phyloP scores from a whole-genome alignment of 2,329 filamentous ascomycete genomes.

The Pyricularia sp. region DNA sequence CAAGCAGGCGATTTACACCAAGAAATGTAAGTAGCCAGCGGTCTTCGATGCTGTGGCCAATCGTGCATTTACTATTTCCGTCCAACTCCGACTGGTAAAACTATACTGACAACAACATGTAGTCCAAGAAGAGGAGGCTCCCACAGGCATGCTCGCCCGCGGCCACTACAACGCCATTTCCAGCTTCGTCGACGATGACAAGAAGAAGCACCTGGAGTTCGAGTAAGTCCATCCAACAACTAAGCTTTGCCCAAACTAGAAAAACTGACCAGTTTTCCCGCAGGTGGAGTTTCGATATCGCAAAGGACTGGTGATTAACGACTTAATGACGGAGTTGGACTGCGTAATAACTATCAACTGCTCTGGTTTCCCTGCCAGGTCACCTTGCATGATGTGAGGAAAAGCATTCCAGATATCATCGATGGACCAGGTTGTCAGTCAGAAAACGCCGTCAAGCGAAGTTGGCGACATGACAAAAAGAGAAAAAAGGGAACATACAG shows the following conservation, averaged over 20 bases:
- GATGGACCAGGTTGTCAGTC: background rate
- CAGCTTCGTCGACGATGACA: conserved; percentile 92
- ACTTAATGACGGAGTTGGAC: background rate
- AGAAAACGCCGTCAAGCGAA: background rate
- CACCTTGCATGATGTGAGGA: background rate
- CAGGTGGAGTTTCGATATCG: conserved; percentile 83
- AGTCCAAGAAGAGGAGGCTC: conserved; percentile 90
- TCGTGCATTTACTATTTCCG: background rate
- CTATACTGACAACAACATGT: background rate
- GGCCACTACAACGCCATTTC: conserved; percentile 86
- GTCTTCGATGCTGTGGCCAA: background rate
- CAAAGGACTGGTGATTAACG: conserved; percentile 75
- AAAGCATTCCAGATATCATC: background rate
- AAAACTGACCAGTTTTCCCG: background rate
- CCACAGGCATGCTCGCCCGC: conserved; percentile 79
- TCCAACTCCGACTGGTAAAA: background rate
- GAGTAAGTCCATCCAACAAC: conserved; percentile 29
- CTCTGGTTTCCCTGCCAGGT: background rate
- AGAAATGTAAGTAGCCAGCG: conserved; percentile 68
- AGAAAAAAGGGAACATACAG: background rate
- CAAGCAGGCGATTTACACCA: conserved; percentile 75
- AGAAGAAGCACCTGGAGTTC: conserved; percentile 81
- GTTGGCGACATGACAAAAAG: background rate
- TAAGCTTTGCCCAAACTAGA: background rate
- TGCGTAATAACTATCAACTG: background rate